Evolutionary conservation across 768 basidiomycete species (phyloP), one percentile per base, ranked within the genome.

Genomic region (Hericium coralloides): DNA sequence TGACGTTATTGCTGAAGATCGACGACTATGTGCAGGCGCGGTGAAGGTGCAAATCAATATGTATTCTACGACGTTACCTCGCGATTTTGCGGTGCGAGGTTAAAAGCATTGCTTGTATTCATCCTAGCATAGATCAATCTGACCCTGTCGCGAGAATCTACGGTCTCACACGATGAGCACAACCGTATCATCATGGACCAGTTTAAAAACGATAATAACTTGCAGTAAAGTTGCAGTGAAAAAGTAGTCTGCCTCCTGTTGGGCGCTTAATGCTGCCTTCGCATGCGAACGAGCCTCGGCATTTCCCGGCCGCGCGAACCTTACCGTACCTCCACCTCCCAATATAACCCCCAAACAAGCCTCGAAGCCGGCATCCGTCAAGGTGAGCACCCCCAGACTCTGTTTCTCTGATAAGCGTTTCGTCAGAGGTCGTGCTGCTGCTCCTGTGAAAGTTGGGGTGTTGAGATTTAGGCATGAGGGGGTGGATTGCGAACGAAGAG

Each of bases 1-100:
- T 98, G n/a, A 92, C 94, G 63, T 72, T 99, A 64, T 71, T 99
- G 67, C 72, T 99, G 68, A 92, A 97, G 75, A 98, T 99, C 14
- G 95, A 98, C 68, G 95, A 93, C 66, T 93, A 91, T 64, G 89
- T 91, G 59, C 89, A 90, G 72, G 77, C 84, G 60, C 81, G 89
- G 71, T 88, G 23, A 25, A 45, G 31, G 8, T 31, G 31, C 43
- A 15, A 45, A 45, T 45, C 31, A 45, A 45, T n/a, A 45, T 45
- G 43, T 45, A 45, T 45, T 18, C 31, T 31, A 31, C 31, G 6
- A 31, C 31, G 31, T 31, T 31, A 31, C 31, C 31, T 31, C 31
- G 31, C 7, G 31, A 31, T 9, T 31, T 31, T 9, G 31, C 31
- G 31, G 1, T 31, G 31, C 31, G 31, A 31, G 31, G 8, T 31